Conservation (phyloP, 768 basidiomycete genomes). For the Neoboletus brunneissimus region DNA sequence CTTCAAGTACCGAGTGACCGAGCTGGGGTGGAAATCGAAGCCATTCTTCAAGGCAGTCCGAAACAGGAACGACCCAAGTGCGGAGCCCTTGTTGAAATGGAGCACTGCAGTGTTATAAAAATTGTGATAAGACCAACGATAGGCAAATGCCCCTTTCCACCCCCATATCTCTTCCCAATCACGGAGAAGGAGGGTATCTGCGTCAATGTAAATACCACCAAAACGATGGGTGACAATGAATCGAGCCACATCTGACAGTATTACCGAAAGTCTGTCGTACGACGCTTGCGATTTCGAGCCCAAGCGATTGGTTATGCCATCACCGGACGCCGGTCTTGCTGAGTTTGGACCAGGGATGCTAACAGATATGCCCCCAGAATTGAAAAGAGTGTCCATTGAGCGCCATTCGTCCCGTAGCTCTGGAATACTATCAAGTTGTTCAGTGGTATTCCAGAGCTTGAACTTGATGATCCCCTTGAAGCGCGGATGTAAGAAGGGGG, state of each 20-base stretch:
- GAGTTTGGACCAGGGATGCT: slow-evolving; percentile 41
- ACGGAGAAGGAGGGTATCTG: slow-evolving; percentile 86
- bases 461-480: slow-evolving; percentile 89
- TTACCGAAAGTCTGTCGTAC: slow-evolving; percentile 83
- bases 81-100: slow-evolving; percentile 83
- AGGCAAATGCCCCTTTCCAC: slow-evolving; percentile 92
- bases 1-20: slow-evolving; percentile 77
- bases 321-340: slow-evolving; percentile 9
- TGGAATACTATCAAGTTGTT: slow-evolving; percentile 83
- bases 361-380: slow-evolving; percentile 79
- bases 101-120: slow-evolving; percentile 95
- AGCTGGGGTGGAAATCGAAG: slow-evolving; percentile 95
- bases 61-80: slow-evolving; percentile 88
- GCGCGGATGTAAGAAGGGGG: slow-evolving; percentile 85
- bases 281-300: slow-evolving; percentile 55
- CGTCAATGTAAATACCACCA: slow-evolving; percentile 92
- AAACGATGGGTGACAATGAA: slow-evolving; percentile 92
- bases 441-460: slow-evolving; percentile 96
- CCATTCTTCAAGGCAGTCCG: slow-evolving; percentile 88
- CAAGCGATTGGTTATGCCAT: slow-evolving; percentile 41
- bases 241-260: slow-evolving; percentile 94
- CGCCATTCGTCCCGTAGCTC: slow-evolving; percentile 92
- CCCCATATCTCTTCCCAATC: slow-evolving; percentile 99
- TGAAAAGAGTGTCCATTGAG: slow-evolving; percentile 73
- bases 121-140: slow-evolving; percentile 89